phyloP scores from a whole-genome alignment of 257 asterid genomes.

The Striga asiatica region DNA sequence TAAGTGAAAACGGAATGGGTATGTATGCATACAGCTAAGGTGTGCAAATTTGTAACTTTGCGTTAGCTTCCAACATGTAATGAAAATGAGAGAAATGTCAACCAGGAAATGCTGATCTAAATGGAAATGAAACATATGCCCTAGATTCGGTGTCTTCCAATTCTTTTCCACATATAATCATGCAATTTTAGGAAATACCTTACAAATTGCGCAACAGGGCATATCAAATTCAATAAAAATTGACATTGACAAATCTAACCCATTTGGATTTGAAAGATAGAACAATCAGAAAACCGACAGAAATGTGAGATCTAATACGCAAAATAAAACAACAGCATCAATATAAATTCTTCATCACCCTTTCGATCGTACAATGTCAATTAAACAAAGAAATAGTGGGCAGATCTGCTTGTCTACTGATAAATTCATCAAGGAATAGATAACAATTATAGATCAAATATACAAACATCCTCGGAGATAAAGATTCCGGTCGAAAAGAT shows the following conservation, averaged over 20 bases:
- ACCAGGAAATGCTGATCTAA: too few species aligned
- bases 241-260: not conserved
- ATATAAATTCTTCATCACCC: not conserved
- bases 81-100: too few species aligned
- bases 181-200: too few species aligned
- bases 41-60: too few species aligned
- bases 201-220: too few species aligned
- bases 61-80: too few species aligned
- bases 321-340: not conserved
- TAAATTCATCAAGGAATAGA: not conserved
- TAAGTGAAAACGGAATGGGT: too few species aligned
- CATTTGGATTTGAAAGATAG: not conserved
- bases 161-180: too few species aligned
- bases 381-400: conserved; percentile 4
- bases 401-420: conserved; percentile 14
- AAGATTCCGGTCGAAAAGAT: conserved; percentile 20
- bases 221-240: too few species aligned
- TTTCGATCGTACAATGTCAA: not conserved
- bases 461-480: not conserved
- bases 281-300: conserved; percentile 4
- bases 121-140: too few species aligned
- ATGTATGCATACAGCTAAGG: too few species aligned
- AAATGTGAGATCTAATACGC: conserved; percentile 15
- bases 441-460: not conserved
- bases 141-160: too few species aligned